Evolutionary conservation across 805 yeast species (phyloP).

Genomic region (Wickerhamiella azyma): DNA sequence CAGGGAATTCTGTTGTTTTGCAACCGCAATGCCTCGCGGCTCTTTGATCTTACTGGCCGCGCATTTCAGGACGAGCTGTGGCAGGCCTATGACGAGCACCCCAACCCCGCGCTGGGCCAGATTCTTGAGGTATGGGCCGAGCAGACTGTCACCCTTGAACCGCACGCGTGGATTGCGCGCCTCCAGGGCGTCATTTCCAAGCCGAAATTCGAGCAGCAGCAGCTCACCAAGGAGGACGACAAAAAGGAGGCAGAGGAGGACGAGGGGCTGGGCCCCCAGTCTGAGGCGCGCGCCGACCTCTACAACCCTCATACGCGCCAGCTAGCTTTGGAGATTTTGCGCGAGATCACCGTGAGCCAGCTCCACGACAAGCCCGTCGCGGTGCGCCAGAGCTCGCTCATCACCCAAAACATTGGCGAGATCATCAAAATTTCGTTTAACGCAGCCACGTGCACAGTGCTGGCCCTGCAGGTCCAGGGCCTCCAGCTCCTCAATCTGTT

Average conservation of each 20-base stretch:
- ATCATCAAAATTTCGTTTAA: slow-evolving; percentile 65
- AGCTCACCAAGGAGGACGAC: not conserved
- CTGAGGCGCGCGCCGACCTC: slow-evolving; percentile 23
- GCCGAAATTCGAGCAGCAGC: slow-evolving; percentile 11
- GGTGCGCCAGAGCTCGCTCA: slow-evolving; percentile 15
- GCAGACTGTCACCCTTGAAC: slow-evolving; percentile 31
- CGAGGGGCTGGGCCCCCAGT: slow-evolving; percentile 19
- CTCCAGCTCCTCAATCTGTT: slow-evolving; percentile 50
- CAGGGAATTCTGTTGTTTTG: slow-evolving; percentile 46
- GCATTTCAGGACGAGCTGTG: slow-evolving; percentile 44
- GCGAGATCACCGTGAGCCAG: slow-evolving; percentile 18
- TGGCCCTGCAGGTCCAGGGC: slow-evolving; percentile 49
- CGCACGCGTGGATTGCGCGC: slow-evolving; percentile 42
- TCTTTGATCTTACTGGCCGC: slow-evolving; percentile 29
- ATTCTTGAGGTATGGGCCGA: slow-evolving; percentile 51
- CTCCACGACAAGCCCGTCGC: slow-evolving; percentile 15
- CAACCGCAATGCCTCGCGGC: slow-evolving; percentile 36
- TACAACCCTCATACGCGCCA: slow-evolving; percentile 33
- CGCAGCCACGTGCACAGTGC: slow-evolving; percentile 62
- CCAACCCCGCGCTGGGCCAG: slow-evolving; percentile 33
- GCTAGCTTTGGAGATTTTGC: slow-evolving; percentile 28
- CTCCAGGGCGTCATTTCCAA: slow-evolving; percentile 31
- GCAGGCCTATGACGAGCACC: slow-evolving; percentile 39
- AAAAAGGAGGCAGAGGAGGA: slow-evolving; percentile 33
- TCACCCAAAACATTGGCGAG: slow-evolving; percentile 32